Base-by-base conservation (phyloP, 2,329 filamentous ascomycete genomes). In the Leptographium radiaticola region DNA sequence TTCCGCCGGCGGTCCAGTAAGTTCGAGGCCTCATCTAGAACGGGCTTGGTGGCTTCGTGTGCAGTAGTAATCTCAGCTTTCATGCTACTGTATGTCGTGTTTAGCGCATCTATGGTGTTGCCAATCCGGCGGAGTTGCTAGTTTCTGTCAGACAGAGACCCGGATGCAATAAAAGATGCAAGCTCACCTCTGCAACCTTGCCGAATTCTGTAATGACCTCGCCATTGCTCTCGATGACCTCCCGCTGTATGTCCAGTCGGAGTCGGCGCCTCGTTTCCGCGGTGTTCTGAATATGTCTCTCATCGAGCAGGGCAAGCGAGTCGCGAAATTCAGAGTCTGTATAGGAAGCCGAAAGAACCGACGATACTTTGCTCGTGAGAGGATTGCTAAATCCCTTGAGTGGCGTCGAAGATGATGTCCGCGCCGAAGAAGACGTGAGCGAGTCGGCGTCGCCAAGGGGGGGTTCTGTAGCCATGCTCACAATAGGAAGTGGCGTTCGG, bases 181-280 rank as follows among this genome's bases (percentile, higher is more conserved):
- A 31, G 65, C 76, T 65, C 68, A 91, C 87, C 76, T 94, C 87
- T 34, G 90, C 88, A 59, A 98, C 89, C 53, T 83, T 78, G 39
- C 89, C 88, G 69, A 97, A 97, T 65, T 95, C 89, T 53, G 80
- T 75, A 55, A 97, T 81, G 58, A 97, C 87, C 59, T 88, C 81
- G 50, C 87, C 89, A 79, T 97, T 96, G 69, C 86, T 89, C 59
- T 91, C 81, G 54, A 97, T 90, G 40, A 96, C 87, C 64, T 97
- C 90, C 66, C 86, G 91, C 65, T 97, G 89, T 1, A 95, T 76
- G 64, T 94, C 83, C 1, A 95, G 70, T 16, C 90, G 82, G 16
- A 97, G 70, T 55, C 87, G 84, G 7, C 91, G 81, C 51, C 93
- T 79, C 3, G 83, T 85, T 59, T 90, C 86, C 11, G 87, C 76